phyloP scores from a whole-genome alignment of 2,329 filamentous ascomycete genomes.

The Aspergillus intermedius region DNA sequence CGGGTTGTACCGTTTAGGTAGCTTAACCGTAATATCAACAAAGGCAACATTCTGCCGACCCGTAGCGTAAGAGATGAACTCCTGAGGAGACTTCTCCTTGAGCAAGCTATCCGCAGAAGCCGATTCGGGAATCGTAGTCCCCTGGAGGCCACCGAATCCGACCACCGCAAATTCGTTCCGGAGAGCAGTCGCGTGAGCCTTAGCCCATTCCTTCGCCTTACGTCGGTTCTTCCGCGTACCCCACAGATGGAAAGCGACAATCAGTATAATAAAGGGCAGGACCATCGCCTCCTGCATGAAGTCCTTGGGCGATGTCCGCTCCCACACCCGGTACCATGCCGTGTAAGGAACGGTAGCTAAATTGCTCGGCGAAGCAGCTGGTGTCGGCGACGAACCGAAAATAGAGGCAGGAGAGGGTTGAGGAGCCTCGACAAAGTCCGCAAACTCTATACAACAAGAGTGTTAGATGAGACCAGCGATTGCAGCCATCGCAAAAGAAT shows the following conservation, averaged over 20 bases:
- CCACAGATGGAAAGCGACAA: slow-evolving; percentile 73
- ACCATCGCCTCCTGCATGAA: slow-evolving; percentile 85
- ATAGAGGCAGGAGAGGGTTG: slow-evolving; percentile 53
- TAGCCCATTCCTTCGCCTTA: slow-evolving; percentile 75
- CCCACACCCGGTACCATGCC: slow-evolving; percentile 95
- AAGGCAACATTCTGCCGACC: slow-evolving; percentile 91
- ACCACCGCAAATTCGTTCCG: slow-evolving; percentile 79
- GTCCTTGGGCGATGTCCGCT: slow-evolving; percentile 75
- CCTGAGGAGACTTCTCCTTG: slow-evolving; percentile 80
- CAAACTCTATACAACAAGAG: slow-evolving; percentile 62
- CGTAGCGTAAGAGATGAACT: slow-evolving; percentile 81
- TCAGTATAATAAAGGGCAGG: slow-evolving; percentile 63
- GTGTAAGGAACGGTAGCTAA: slow-evolving; percentile 60
- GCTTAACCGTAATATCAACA: slow-evolving; percentile 72
- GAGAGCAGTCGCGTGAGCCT: slow-evolving; percentile 64
- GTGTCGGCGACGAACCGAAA: slow-evolving; percentile 37
- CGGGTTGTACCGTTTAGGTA: slow-evolving; percentile 85
- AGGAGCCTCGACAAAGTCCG: slow-evolving; percentile 79
- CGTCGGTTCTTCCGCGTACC: slow-evolving; percentile 72
- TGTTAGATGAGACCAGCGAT: neutral
- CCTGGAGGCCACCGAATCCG: slow-evolving; percentile 61
- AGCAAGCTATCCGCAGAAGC: slow-evolving; percentile 56
- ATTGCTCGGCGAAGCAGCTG: slow-evolving; percentile 40
- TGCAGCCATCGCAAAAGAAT: neutral
- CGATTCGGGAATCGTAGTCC: slow-evolving; percentile 32